Conservation (phyloP, 2,329 filamentous ascomycete species). For the Verticillium dahliae region DNA sequence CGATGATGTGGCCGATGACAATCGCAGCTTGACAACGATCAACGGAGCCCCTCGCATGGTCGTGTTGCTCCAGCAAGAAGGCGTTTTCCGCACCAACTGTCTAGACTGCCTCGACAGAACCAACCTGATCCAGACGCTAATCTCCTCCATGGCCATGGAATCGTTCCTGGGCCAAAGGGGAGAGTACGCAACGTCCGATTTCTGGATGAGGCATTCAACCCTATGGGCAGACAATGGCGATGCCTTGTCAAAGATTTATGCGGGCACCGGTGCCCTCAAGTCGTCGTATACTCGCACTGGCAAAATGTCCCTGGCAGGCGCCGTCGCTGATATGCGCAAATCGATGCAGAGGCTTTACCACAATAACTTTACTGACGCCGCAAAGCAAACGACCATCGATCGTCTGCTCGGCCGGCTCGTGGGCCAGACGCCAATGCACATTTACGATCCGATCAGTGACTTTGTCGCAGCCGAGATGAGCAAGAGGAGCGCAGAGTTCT, state of each 20-base stretch:
- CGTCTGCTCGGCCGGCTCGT: conserved; percentile 81
- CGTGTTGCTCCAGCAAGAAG: conserved; percentile 82
- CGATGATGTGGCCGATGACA: conserved; percentile 42
- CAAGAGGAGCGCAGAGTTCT: conserved; percentile 65
- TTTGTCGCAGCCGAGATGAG: conserved; percentile 72
- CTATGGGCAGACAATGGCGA: conserved; percentile 98
- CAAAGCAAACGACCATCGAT: conserved; percentile 89
- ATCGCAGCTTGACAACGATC: conserved; percentile 19
- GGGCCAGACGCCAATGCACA: conserved; percentile 73
- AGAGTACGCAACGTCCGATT: conserved; percentile 66
- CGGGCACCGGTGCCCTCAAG: conserved; percentile 90
- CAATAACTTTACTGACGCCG: conserved; percentile 95
- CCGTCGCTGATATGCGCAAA: conserved; percentile 91
- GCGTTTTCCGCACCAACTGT: conserved; percentile 94
- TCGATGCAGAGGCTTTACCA: conserved; percentile 91
- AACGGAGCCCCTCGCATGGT: conserved; percentile 42
- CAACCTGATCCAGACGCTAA: conserved; percentile 91
- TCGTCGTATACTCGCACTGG: conserved; percentile 90
- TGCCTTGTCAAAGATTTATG: conserved; percentile 88
- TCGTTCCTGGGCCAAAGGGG: conserved; percentile 70
- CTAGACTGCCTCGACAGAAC: conserved; percentile 93
- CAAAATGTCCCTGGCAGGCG: conserved; percentile 91
- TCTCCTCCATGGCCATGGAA: conserved; percentile 89
- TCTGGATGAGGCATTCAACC: conserved; percentile 87
- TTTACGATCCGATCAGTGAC: conserved; percentile 94